phyloP scores from a whole-genome alignment of 345 rosid genomes.

The Raphanus raphanistrum region DNA sequence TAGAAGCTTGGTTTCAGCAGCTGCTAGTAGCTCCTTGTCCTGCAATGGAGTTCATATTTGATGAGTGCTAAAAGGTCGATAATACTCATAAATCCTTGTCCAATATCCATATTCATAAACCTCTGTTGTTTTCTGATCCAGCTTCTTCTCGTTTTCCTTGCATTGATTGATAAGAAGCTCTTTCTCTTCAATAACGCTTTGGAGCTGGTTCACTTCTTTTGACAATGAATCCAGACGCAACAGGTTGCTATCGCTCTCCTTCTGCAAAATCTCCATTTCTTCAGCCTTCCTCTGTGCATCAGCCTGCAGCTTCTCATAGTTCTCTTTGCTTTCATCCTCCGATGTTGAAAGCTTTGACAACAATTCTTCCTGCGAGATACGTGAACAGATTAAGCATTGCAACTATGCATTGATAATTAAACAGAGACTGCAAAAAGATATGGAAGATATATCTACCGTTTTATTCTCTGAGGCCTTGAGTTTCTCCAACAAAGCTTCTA shows the following conservation, averaged over 20 bases:
- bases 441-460: constrained; percentile 48
- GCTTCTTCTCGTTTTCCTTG: constrained; percentile 57
- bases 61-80: constrained; percentile 17
- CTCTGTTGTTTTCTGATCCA: constrained; percentile 66
- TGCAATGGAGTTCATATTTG: constrained; percentile 42
- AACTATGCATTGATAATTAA: constrained; percentile 18
- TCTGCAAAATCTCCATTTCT: constrained; percentile 51
- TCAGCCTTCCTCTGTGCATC: constrained; percentile 56
- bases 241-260: constrained; percentile 50
- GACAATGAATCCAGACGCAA: constrained; percentile 51
- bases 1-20: constrained; percentile 66
- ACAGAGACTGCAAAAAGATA: constrained; percentile 10
- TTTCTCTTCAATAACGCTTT: constrained; percentile 58
- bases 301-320: constrained; percentile 49
- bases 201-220: constrained; percentile 60
- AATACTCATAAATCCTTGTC: constrained; percentile 4
- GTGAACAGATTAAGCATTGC: constrained; percentile 28
- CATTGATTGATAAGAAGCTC: constrained; percentile 57
- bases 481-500: constrained; percentile 50
- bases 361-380: constrained; percentile 62
- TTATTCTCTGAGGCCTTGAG: constrained; percentile 58
- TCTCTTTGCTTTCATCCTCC: constrained; percentile 63
- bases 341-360: constrained; percentile 54
- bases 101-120: constrained; percentile 37
- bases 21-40: constrained; percentile 59